Evolutionary conservation across 73 alveolate species (phyloP).

Genomic region (Paramecium tetraurelia): DNA sequence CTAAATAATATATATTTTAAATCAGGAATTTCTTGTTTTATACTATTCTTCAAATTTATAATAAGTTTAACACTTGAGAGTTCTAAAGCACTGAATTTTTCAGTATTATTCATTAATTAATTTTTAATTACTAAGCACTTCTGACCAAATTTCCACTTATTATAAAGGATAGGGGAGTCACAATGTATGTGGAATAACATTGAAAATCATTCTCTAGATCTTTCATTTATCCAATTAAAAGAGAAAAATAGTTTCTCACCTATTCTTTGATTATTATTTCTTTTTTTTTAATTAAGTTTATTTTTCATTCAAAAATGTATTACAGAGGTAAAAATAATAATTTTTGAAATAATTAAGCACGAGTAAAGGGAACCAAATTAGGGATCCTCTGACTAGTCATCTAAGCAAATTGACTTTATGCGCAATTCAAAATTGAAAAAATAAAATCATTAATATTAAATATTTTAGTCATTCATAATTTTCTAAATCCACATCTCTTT

Average conservation of each 20-base stretch:
- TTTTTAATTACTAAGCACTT: neutral
- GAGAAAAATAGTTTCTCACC: neutral
- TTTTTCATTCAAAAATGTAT: neutral
- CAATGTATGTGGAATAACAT: neutral
- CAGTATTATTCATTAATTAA: neutral
- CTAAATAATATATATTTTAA: neutral
- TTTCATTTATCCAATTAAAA: neutral
- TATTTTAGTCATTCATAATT: neutral
- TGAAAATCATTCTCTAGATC: neutral
- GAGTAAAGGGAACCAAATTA: neutral
- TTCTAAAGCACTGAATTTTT: neutral
- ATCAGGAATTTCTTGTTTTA: neutral
- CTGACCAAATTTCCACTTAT: neutral
- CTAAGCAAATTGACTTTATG: neutral
- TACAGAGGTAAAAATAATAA: neutral
- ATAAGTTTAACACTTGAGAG: neutral
- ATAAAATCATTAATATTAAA: neutral
- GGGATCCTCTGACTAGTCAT: neutral
- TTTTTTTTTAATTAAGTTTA: neutral
- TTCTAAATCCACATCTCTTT: neutral
- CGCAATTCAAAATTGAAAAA: neutral
- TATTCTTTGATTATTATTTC: neutral
- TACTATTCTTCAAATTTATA: neutral
- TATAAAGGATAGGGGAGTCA: neutral
- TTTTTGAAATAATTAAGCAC: neutral